phyloP scores from a whole-genome alignment of 129 eudicot species.

The Centaurea solstitialis region DNA sequence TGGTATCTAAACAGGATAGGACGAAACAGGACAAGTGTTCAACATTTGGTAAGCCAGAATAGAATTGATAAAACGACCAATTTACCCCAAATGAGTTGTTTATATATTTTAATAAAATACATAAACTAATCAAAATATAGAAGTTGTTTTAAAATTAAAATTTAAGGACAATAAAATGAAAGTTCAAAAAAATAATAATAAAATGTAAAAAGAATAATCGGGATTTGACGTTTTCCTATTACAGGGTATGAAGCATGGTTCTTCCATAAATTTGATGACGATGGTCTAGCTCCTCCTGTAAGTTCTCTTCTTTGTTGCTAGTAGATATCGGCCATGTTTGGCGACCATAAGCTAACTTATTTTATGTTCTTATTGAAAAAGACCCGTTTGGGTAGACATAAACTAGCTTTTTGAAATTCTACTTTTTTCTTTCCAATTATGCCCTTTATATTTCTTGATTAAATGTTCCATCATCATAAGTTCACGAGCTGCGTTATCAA shows the following conservation, averaged over 20 bases:
- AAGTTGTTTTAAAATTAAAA: not conserved
- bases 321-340: not conserved
- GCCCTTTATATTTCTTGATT: not conserved
- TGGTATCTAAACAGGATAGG: too few relatives aligned
- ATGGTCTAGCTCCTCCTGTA: slow-evolving; percentile 94
- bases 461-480: not conserved
- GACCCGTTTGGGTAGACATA: not conserved
- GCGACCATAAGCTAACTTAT: not conserved
- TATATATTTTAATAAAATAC: too few relatives aligned
- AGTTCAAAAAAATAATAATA: too few relatives aligned
- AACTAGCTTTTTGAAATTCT: not conserved
- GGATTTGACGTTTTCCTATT: not conserved
- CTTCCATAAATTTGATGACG: slow-evolving; percentile 89
- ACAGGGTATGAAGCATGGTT: slow-evolving; percentile 93
- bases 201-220: not conserved
- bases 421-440: not conserved
- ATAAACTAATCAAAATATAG: too few relatives aligned
- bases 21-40: too few relatives aligned
- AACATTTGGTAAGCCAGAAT: too few relatives aligned
- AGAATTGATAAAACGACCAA: too few relatives aligned
- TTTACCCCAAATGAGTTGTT: too few relatives aligned
- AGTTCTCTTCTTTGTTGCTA: slow-evolving; percentile 24
- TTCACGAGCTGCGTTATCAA: not conserved
- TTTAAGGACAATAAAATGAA: too few relatives aligned
- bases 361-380: not conserved